Conservation (phyloP, 768 basidiomycete species). For the Rhodotorula kratochvilovae region DNA sequence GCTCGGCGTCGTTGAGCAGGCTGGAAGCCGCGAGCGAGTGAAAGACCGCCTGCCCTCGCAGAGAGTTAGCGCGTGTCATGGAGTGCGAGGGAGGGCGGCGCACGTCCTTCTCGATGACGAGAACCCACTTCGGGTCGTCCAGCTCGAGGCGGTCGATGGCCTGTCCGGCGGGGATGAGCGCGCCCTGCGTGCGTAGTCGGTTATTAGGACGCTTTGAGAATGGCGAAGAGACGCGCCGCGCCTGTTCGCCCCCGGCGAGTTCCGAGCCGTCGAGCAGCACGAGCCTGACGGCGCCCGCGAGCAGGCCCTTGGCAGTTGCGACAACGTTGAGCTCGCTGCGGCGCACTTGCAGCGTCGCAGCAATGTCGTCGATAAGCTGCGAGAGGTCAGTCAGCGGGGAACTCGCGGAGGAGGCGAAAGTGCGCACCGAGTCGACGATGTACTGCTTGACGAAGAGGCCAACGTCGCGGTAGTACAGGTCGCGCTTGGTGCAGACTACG, state of each 20-base stretch:
- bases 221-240: neutral
- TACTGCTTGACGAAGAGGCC: slow-evolving; percentile 68
- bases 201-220: neutral
- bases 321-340: slow-evolving; percentile 78
- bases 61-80: neutral
- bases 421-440: slow-evolving; percentile 68
- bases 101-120: slow-evolving; percentile 93
- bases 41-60: slow-evolving; percentile 72
- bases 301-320: slow-evolving; percentile 81
- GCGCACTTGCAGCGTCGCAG: slow-evolving; percentile 70
- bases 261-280: slow-evolving; percentile 31
- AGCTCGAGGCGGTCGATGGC: slow-evolving; percentile 63
- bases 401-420: neutral
- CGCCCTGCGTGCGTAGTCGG: slow-evolving; percentile 53
- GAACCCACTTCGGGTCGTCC: slow-evolving; percentile 63
- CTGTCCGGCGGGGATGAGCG: slow-evolving; percentile 71
- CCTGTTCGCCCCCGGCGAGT: neutral
- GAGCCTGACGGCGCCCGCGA: slow-evolving; percentile 66
- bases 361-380: slow-evolving; percentile 82
- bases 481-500: slow-evolving; percentile 69
- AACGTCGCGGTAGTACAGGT: slow-evolving; percentile 84
- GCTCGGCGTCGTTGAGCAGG: slow-evolving; percentile 49
- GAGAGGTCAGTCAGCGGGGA: neutral
- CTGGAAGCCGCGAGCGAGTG: slow-evolving; percentile 67
- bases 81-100: slow-evolving; percentile 20